Evolutionary conservation across 345 rosid species (phyloP).

Genomic region (Euphorbia pulcherrima): DNA sequence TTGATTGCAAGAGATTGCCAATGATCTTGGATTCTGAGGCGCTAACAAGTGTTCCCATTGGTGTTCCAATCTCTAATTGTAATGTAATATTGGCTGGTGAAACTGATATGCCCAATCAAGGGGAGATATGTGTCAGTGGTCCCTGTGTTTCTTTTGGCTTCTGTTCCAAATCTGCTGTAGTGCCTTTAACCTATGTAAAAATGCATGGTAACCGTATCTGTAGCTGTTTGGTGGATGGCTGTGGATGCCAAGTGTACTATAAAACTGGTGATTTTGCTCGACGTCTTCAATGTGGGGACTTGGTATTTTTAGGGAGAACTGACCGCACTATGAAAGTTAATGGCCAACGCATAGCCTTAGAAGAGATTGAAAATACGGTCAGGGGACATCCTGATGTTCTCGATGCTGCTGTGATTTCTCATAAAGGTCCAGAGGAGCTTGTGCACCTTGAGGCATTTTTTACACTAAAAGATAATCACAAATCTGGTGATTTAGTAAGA

Average conservation of each 20-base stretch:
- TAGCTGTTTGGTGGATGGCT: conserved; percentile 34
- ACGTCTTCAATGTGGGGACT: conserved; percentile 63
- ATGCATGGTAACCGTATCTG: conserved; percentile 41
- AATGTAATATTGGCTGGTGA: conserved; percentile 53
- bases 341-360: conserved; percentile 81
- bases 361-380: conserved; percentile 66
- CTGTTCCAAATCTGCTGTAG: conserved; percentile 33
- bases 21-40: conserved; percentile 53
- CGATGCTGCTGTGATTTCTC: conserved; percentile 64
- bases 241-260: conserved; percentile 49
- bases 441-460: conserved; percentile 54
- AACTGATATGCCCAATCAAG: conserved; percentile 36
- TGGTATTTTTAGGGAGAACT: conserved; percentile 75
- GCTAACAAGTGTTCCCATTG: conserved; percentile 80
- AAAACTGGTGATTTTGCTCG: conserved; percentile 88
- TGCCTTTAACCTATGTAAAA: conserved; percentile 38
- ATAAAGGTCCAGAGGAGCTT: conserved; percentile 38
- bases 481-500: conserved; percentile 32
- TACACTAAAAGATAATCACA: conserved; percentile 38
- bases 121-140: conserved; percentile 80
- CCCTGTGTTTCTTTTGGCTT: conserved; percentile 62
- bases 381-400: conserved; percentile 49
- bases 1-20: conserved; percentile 83
- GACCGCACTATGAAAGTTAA: conserved; percentile 73
- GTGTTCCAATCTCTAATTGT: conserved; percentile 74